Evolutionary conservation across 1,284 basidiomycete species (phyloP).

Genomic region (Apiotrichum brassicae): DNA sequence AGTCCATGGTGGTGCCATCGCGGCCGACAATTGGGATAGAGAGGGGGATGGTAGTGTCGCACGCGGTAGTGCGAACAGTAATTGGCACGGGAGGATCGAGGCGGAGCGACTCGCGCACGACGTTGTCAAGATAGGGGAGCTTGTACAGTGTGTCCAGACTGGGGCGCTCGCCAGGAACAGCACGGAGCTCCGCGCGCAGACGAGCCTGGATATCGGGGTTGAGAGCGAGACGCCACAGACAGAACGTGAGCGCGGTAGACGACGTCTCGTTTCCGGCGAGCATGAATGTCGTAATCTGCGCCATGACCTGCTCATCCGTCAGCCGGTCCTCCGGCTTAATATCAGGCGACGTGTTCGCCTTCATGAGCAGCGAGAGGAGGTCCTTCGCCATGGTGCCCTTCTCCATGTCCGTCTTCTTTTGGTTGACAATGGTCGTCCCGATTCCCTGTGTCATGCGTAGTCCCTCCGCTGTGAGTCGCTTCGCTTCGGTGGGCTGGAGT

Average conservation of each 20-base stretch:
- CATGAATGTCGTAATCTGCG: constrained; percentile 67
- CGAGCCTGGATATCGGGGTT: constrained; percentile 54
- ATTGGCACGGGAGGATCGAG: constrained; percentile 60
- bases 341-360: constrained; percentile 57
- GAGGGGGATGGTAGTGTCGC: constrained; percentile 60
- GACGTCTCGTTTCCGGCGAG: constrained; percentile 68
- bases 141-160: constrained; percentile 35
- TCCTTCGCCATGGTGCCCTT: constrained; percentile 40
- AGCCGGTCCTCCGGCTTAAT: constrained; percentile 54
- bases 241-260: constrained; percentile 65
- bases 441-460: neutral
- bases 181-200: constrained; percentile 54
- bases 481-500: neutral
- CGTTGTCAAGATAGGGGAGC: constrained; percentile 55
- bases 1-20: constrained; percentile 44
- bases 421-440: neutral
- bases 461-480: neutral
- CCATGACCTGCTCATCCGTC: constrained; percentile 60
- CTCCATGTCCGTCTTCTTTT: constrained; percentile 20
- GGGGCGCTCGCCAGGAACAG: constrained; percentile 11
- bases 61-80: constrained; percentile 48
- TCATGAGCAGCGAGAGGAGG: constrained; percentile 35
- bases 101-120: constrained; percentile 62
- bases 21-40: constrained; percentile 41
- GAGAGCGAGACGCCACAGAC: constrained; percentile 60